phyloP scores from a whole-genome alignment of 1,284 basidiomycete species.

The Coriolopsis trogii region DNA sequence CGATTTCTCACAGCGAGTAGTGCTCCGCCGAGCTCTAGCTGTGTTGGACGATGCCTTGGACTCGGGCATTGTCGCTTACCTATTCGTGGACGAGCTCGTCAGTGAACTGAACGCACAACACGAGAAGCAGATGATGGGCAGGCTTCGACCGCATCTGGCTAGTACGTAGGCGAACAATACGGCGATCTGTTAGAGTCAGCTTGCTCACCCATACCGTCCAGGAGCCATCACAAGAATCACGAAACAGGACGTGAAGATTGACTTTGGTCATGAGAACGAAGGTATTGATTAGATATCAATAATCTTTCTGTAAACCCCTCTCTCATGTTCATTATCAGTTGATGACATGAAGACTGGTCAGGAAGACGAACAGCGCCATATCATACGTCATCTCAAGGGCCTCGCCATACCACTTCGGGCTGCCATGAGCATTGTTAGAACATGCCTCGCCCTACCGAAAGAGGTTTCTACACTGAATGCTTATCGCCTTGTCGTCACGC shows the following conservation, averaged over 20 bases:
- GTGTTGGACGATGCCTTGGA: not conserved
- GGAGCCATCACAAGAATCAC: not conserved
- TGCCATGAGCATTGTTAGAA: not conserved
- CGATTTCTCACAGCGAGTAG: not conserved
- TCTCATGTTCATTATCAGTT: not conserved
- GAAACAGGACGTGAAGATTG: not conserved
- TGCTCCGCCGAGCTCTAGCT: not conserved
- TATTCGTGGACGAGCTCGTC: not conserved
- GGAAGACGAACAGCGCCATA: not conserved
- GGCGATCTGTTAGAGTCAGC: not conserved
- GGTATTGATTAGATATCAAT: not conserved
- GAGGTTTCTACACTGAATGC: not conserved
- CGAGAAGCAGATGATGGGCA: not conserved
- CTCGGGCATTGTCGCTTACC: not conserved
- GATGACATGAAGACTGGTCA: not conserved
- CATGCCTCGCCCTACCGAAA: not conserved
- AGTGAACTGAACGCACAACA: not conserved
- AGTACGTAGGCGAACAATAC: not conserved
- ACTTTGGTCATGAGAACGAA: not conserved
- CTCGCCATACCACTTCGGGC: not conserved
- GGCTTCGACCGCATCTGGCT: not conserved
- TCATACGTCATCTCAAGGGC: not conserved
- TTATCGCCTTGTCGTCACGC: not conserved
- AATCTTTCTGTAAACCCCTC: no score
- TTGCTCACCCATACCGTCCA: not conserved